These are phyloP conservation scores for Phytophthora agathidicida DNA, from an alignment of 352 stramenopile species.

Conservation along the genomic window DNA sequence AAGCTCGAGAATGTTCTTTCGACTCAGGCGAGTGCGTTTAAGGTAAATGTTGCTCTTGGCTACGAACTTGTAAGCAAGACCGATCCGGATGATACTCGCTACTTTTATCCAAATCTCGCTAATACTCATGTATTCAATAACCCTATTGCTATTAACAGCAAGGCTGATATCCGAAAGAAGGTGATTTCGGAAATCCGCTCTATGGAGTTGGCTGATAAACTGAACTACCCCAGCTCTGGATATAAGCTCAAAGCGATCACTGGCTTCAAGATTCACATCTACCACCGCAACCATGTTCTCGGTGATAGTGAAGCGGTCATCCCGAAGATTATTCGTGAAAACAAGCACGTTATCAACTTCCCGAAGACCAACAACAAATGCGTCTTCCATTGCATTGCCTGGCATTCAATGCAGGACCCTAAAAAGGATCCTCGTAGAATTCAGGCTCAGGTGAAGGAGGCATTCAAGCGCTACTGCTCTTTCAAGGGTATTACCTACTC, in stretches of 20 bases:
- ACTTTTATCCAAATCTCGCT: constrained; percentile 5
- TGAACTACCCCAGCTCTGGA: not conserved
- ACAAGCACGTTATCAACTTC: constrained; percentile 6
- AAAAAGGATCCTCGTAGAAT: not conserved
- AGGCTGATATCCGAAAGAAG: constrained; percentile 3
- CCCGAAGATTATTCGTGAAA: not conserved
- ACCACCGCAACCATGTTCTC: not conserved
- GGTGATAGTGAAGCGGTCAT: not conserved
- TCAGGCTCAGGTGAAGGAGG: not conserved
- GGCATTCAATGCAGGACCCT: not conserved
- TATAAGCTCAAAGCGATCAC: not conserved
- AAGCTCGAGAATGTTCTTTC: constrained; percentile 14
- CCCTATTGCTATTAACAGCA: constrained; percentile 10
- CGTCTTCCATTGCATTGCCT: constrained; percentile 3
- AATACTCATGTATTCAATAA: constrained; percentile 12
- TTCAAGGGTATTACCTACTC: constrained; percentile 5
- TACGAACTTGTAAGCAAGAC: constrained; percentile 13
- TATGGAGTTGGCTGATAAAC: not conserved
- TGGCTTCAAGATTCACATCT: not conserved
- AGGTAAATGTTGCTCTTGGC: constrained; percentile 10
- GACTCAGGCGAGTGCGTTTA: constrained; percentile 2
- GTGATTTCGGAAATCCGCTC: not conserved
- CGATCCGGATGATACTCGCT: not conserved
- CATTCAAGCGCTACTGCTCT: not conserved
- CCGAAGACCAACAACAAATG: constrained; percentile 15